Evolutionary conservation across 1,139 yeast species (phyloP).

Genomic region (Suzukiozyma palmioleophila): DNA sequence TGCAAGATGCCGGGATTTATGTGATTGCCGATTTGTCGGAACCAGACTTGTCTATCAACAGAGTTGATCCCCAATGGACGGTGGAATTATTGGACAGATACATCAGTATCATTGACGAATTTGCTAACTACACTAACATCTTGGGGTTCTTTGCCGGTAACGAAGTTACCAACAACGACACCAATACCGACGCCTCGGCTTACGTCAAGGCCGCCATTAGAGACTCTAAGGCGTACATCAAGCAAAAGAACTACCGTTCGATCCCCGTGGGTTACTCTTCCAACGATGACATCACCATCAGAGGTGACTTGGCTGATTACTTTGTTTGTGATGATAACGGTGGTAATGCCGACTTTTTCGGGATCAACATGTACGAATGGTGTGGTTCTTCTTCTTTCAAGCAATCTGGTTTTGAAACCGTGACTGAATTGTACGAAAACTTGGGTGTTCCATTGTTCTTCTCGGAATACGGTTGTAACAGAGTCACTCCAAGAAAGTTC

Average conservation of each 20-base stretch:
- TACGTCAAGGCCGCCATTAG: constrained; percentile 87
- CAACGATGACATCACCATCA: constrained; percentile 71
- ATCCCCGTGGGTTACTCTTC: constrained; percentile 91
- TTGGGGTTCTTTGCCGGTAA: constrained; percentile 91
- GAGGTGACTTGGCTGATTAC: constrained; percentile 72
- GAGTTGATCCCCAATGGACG: constrained; percentile 61
- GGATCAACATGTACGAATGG: constrained; percentile 96
- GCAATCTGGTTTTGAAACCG: constrained; percentile 66
- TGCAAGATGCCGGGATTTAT: constrained; percentile 73
- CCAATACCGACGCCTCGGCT: constrained; percentile 76
- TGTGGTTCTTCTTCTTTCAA: constrained; percentile 70
- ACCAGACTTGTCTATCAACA: constrained; percentile 59
- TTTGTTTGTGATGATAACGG: constrained; percentile 73
- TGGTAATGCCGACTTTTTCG: constrained; percentile 80
- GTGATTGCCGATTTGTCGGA: constrained; percentile 74
- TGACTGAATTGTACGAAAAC: constrained; percentile 68
- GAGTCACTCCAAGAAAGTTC: constrained; percentile 58
- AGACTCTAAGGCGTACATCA: constrained; percentile 74
- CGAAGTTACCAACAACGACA: constrained; percentile 73
- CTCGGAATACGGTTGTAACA: constrained; percentile 92
- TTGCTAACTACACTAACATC: constrained; percentile 69
- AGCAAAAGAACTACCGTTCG: constrained; percentile 56
- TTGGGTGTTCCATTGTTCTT: constrained; percentile 80
- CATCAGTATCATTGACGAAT: constrained; percentile 65
- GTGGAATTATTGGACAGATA: constrained; percentile 65